A percentile compares a stretch with the other conserved stretches of the same genome.
phyloP scores from a whole-genome alignment of 768 basidiomycete genomes.

The Lactifluus pinguis region DNA sequence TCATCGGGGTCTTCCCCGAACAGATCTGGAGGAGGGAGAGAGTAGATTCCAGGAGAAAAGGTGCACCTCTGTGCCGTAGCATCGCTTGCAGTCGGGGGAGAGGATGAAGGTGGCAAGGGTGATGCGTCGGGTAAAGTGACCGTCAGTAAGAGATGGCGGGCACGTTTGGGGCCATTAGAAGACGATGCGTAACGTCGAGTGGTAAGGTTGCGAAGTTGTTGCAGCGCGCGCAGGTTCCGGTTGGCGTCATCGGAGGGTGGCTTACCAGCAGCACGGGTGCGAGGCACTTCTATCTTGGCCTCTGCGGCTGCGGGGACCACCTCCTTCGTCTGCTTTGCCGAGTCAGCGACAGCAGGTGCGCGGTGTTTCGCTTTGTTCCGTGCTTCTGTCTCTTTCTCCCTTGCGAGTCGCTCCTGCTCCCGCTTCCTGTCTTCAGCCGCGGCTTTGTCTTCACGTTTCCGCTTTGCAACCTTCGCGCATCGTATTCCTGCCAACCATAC shows the following conservation, averaged over 20 bases:
- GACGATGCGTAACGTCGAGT: conserved; percentile 24
- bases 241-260: conserved; percentile 4
- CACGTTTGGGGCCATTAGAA: conserved; percentile 22
- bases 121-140: conserved; percentile 27
- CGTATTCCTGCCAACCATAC: conserved; percentile 13
- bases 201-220: conserved; percentile 23
- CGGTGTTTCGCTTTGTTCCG: conserved; percentile 5
- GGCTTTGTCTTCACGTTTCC: neutral
- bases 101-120: conserved; percentile 28
- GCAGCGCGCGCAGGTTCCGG: conserved; percentile 19
- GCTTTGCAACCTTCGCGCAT: conserved; percentile 1
- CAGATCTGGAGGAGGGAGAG: conserved; percentile 28
- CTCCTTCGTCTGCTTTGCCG: conserved; percentile 5
- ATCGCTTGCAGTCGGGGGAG: conserved; percentile 31
- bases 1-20: conserved; percentile 20
- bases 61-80: conserved; percentile 33
- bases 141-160: conserved; percentile 45
- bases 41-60: conserved; percentile 36
- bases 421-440: neutral
- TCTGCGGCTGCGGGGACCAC: neutral
- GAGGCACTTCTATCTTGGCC: neutral
- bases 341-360: neutral
- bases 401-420: conserved; percentile 11
- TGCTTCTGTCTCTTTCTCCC: conserved; percentile 10
- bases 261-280: neutral